phyloP scores from a whole-genome alignment of 352 stramenopile species.

The Globisporangium yorkense region DNA sequence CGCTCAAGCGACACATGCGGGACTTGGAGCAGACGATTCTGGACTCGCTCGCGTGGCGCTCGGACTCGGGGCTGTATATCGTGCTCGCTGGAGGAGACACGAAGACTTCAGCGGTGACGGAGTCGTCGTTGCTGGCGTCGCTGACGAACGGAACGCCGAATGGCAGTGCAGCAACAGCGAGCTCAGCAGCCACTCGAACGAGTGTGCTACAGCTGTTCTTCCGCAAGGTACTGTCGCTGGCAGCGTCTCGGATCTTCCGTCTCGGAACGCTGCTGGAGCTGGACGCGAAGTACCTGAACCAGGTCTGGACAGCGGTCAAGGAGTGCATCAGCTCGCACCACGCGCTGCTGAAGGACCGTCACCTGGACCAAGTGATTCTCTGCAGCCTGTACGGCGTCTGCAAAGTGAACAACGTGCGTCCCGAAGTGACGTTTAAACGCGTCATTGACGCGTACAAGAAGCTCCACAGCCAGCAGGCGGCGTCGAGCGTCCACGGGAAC shows the following conservation, averaged over 20 bases:
- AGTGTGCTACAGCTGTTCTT: constrained; percentile 82
- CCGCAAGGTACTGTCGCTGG: constrained; percentile 80
- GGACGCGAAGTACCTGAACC: constrained; percentile 70
- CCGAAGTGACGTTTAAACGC: constrained; percentile 70
- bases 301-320: constrained; percentile 85
- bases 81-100: constrained; percentile 35
- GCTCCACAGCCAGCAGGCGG: constrained; percentile 32
- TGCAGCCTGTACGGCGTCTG: constrained; percentile 84
- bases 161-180: neutral
- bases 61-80: constrained; percentile 63
- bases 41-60: constrained; percentile 67
- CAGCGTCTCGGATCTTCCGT: constrained; percentile 71
- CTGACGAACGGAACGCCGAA: constrained; percentile 14
- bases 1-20: constrained; percentile 81
- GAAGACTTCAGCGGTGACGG: constrained; percentile 3
- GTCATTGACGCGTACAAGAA: constrained; percentile 77
- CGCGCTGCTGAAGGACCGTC: constrained; percentile 58
- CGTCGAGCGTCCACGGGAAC: constrained; percentile 8
- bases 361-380: constrained; percentile 77
- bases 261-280: constrained; percentile 65
- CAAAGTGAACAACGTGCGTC: constrained; percentile 72
- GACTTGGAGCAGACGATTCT: constrained; percentile 83
- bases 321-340: constrained; percentile 67
- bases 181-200: constrained; percentile 14
- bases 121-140: constrained; percentile 6